Base-by-base conservation (phyloP, 2,329 filamentous ascomycete species). In the Myriangium duriaei region DNA sequence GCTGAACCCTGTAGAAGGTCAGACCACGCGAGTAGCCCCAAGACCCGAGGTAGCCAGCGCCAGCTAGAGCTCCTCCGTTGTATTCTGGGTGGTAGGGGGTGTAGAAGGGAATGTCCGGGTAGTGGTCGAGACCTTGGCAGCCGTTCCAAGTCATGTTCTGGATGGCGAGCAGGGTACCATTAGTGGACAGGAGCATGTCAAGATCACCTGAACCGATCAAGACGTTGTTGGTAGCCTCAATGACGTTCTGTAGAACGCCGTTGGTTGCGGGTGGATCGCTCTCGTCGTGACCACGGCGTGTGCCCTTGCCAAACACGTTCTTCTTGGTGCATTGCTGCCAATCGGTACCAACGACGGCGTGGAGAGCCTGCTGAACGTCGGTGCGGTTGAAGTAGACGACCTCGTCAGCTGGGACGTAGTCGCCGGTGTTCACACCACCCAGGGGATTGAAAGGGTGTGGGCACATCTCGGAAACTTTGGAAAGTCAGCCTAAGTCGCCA, bases 61-160 rank as follows among this genome's bases (percentile, higher is more conserved):
- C 64, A 1, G 60, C 57, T 12, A 61, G 51, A 2, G 55, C 43
- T 12, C 60, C 60, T 2, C 45, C 44, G 37, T 62, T 61, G 43
- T 57, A 61, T 41, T 61, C 59, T 1, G 58, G 57, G 45, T 66
- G 61, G 48, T 62, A 63, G 0, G 65, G 64, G 1, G 57, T 57
- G 42, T 62, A 65, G 30, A 68, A 58, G 1, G 52, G 51, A 14
- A 45, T 56, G 12, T 44, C 49, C 0, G 67, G 67, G 14, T 60
- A 59, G 4, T 49, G 40, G 15, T 64, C 58, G 30, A 71, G 60
- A 9, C 67, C 67, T 35, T 67, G 62, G 2, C 49, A 43, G 11
- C 67, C 67, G 47, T 67, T 62, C 65, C 67, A 71, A 2, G 67
- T 71, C 56, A 69, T 63, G 51, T 71, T 71, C 48, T 71, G 67